Conservation (phyloP, 1,139 yeast genomes). For the Geotrichum reessii region DNA sequence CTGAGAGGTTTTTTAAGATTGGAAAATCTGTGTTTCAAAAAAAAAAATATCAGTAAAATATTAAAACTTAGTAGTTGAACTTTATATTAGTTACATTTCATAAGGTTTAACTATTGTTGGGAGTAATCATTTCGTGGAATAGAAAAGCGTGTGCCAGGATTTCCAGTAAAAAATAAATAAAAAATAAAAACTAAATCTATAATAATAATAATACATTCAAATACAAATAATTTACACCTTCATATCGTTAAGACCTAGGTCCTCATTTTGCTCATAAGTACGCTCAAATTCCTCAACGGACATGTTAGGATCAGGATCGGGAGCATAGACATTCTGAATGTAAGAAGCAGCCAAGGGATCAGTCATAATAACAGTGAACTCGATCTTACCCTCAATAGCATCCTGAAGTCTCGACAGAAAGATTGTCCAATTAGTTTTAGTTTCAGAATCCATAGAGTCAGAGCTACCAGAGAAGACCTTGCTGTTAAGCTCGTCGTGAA, state of each 20-base stretch:
- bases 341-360: constrained; percentile 96
- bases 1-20: neutral
- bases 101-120: neutral
- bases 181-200: neutral
- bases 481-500: constrained; percentile 77
- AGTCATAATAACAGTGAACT: constrained; percentile 80
- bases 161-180: too few relatives aligned
- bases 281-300: constrained; percentile 82
- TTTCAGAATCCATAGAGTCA: constrained; percentile 81
- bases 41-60: too few relatives aligned
- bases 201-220: neutral
- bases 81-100: neutral
- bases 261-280: constrained; percentile 79
- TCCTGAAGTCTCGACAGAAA: constrained; percentile 71
- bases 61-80: neutral
- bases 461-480: constrained; percentile 83
- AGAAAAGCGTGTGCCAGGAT: too few relatives aligned
- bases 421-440: constrained; percentile 71
- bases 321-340: constrained; percentile 95
- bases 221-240: constrained; percentile 30
- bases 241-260: constrained; percentile 85
- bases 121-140: too few relatives aligned
- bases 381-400: constrained; percentile 78
- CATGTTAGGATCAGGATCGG: constrained; percentile 97
- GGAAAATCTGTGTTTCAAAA: neutral